These are phyloP conservation scores for Piper betle DNA, from an alignment of 164 flowering plant species.

Conservation along the genomic window DNA sequence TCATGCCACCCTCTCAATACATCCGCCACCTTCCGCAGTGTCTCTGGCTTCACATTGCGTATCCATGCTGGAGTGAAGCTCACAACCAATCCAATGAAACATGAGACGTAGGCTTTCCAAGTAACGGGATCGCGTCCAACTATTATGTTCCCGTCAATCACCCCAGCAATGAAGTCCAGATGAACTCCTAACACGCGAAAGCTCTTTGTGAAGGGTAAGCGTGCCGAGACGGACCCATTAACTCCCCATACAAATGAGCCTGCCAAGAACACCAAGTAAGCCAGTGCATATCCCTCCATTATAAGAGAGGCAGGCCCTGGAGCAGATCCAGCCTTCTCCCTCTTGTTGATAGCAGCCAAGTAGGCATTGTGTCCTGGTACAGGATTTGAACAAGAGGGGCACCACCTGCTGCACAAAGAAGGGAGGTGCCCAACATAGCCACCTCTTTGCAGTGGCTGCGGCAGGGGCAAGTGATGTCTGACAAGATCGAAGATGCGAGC, in stretches of 20 bases:
- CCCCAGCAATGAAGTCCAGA: constrained; percentile 62
- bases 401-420: constrained; percentile 64
- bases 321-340: constrained; percentile 17
- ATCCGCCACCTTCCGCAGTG: constrained; percentile 43
- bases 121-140: constrained; percentile 61
- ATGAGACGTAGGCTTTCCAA: constrained; percentile 72
- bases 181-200: constrained; percentile 37
- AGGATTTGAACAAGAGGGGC: constrained; percentile 41
- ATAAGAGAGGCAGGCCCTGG: constrained; percentile 29
- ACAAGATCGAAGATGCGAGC: constrained; percentile 30
- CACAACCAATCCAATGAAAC: constrained; percentile 58
- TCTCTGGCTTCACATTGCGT: constrained; percentile 38
- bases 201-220: constrained; percentile 24
- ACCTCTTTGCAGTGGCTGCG: constrained; percentile 44
- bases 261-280: constrained; percentile 43
- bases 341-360: constrained; percentile 60
- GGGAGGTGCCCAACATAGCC: constrained; percentile 63
- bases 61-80: constrained; percentile 60
- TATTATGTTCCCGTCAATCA: constrained; percentile 61
- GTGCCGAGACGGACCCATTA: constrained; percentile 8
- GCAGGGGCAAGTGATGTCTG: constrained; percentile 52
- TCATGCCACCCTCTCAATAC: constrained; percentile 79
- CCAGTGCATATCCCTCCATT: constrained; percentile 66
- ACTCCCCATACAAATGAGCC: constrained; percentile 64
- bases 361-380: constrained; percentile 55